phyloP scores from a whole-genome alignment of 1,284 basidiomycete species.

The Trichosporon faecale region DNA sequence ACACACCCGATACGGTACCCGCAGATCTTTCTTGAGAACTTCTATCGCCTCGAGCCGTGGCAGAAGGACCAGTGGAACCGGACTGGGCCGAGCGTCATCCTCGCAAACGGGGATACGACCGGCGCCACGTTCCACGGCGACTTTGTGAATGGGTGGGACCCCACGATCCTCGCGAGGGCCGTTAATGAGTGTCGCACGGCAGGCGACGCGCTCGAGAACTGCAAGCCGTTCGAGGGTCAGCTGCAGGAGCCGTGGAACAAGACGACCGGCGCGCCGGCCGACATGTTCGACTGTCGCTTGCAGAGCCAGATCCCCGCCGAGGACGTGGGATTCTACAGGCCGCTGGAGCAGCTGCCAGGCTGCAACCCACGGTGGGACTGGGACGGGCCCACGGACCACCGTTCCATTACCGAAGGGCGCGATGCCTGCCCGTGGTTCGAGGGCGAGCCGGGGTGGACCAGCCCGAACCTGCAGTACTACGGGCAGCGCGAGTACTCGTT shows the following conservation, averaged over 20 bases:
- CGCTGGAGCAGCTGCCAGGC: constrained; percentile 19
- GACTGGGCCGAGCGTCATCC: constrained; percentile 24
- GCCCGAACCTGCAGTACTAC: not conserved
- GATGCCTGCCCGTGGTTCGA: not conserved
- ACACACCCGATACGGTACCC: constrained; percentile 20
- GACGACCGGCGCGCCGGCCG: not conserved
- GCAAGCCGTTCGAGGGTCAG: not conserved
- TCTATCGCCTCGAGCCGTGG: not conserved
- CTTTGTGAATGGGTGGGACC: constrained; percentile 36
- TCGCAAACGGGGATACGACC: constrained; percentile 42
- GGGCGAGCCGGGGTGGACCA: constrained; percentile 10
- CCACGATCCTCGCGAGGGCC: constrained; percentile 7
- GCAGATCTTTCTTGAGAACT: constrained; percentile 12
- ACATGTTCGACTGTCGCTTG: constrained; percentile 7
- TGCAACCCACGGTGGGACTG: constrained; percentile 24
- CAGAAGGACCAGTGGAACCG: constrained; percentile 12
- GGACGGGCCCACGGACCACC: constrained; percentile 7
- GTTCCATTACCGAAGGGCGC: not conserved
- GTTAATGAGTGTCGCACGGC: constrained; percentile 12
- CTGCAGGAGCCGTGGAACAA: constrained; percentile 7
- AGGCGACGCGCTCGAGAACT: constrained; percentile 10
- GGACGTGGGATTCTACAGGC: constrained; percentile 27
- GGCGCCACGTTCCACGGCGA: constrained; percentile 45
- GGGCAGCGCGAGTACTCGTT: not conserved
- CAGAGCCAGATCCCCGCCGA: constrained; percentile 5